Conservation (phyloP, 1,139 yeast species). For the Suhomyces guaymorum region DNA sequence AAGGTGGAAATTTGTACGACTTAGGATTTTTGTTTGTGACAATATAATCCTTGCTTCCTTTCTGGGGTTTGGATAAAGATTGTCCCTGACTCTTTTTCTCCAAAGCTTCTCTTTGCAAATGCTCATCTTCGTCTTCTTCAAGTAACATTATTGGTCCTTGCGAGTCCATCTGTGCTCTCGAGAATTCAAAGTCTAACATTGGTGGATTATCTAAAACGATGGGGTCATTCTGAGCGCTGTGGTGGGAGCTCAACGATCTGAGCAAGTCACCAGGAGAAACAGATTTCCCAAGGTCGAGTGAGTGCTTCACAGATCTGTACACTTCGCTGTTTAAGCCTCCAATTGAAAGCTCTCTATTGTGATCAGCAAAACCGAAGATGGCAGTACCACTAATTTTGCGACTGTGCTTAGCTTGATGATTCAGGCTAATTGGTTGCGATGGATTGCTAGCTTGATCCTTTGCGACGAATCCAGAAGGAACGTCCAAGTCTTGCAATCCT, state of each 20-base stretch:
- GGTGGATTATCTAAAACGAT: constrained; percentile 14
- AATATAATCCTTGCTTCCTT: constrained; percentile 33
- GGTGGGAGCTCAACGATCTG: constrained; percentile 17
- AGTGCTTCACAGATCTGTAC: constrained; percentile 21
- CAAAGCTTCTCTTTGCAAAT: no score
- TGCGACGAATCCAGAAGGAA: constrained; percentile 33
- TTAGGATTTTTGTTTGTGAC: constrained; percentile 43
- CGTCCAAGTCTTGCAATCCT: constrained; percentile 54
- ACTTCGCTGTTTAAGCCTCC: constrained; percentile 37
- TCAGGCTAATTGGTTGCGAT: constrained; percentile 2
- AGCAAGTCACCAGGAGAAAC: constrained; percentile 41
- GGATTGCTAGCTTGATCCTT: constrained; percentile 3
- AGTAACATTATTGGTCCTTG: constrained; percentile 25
- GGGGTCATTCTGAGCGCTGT: constrained; percentile 9
- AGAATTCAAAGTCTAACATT: constrained; percentile 22
- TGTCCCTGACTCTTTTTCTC: constrained; percentile 1
- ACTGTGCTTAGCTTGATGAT: constrained; percentile 27
- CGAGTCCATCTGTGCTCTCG: constrained; percentile 10
- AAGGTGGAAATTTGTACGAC: constrained; percentile 53
- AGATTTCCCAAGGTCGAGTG: constrained; percentile 28
- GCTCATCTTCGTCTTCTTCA: constrained; percentile 25
- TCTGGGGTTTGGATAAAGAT: constrained; percentile 9
- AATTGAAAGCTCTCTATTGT: constrained; percentile 51
- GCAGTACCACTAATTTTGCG: constrained; percentile 60
- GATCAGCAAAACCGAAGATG: constrained; percentile 60